These are phyloP conservation scores for Aspergillus pseudoterreus DNA, from an alignment of 2,329 filamentous ascomycete genomes.

Conservation along the genomic window DNA sequence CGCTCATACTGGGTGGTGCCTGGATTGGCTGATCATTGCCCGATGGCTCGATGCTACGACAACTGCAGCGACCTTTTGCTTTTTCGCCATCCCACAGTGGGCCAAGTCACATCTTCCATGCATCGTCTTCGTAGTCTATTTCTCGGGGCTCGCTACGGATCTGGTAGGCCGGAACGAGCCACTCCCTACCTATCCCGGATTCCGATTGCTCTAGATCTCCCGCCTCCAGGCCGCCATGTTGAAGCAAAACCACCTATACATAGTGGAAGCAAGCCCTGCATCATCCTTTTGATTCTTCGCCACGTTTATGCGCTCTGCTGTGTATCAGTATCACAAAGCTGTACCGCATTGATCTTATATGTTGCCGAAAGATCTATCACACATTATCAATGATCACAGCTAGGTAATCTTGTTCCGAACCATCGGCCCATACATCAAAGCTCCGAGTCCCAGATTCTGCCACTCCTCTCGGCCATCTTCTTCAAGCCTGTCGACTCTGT, in stretches of 20 bases:
- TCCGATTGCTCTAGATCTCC: too few relatives aligned
- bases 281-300: constrained; percentile 2
- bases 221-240: constrained; percentile 4
- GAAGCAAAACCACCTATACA: constrained; percentile 9
- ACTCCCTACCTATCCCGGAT: neutral
- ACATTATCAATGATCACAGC: neutral
- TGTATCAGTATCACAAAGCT: neutral
- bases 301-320: constrained; percentile 14
- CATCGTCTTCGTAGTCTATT: constrained; percentile 12
- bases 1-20: neutral
- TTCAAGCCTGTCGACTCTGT: neutral
- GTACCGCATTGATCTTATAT: neutral
- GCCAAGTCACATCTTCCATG: constrained; percentile 14
- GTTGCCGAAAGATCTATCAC: neutral
- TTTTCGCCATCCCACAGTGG: constrained; percentile 10
- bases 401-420: neutral
- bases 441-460: neutral
- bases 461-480: neutral
- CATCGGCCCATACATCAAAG: neutral
- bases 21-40: constrained; percentile 9
- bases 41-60: constrained; percentile 12
- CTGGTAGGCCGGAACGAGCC: neutral
- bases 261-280: constrained; percentile 9
- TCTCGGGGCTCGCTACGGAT: constrained; percentile 2
- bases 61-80: constrained; percentile 7